These are phyloP conservation scores for Cupressus sempervirens DNA, from an alignment of 75 land plant genomes.

Conservation along the genomic window DNA sequence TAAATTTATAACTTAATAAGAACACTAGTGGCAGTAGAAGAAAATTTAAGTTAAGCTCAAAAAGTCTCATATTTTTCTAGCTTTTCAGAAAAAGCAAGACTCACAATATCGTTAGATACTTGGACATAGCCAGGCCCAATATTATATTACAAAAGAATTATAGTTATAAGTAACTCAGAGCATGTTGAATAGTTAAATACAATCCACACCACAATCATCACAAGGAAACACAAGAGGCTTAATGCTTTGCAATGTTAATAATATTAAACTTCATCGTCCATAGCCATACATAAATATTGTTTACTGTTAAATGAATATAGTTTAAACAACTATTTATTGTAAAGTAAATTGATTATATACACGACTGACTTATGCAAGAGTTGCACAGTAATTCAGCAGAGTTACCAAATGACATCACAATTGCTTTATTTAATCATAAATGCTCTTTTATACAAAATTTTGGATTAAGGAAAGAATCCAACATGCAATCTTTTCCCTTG, in stretches of 20 bases:
- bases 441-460: no score
- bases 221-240: neutral
- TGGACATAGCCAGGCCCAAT: neutral
- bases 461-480: no score
- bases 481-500: no score
- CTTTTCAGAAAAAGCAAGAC: neutral
- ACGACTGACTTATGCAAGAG: no score
- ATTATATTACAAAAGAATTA: neutral
- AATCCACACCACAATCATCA: neutral
- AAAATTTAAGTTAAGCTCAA: slow-evolving; percentile 1
- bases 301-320: no score
- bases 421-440: no score
- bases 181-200: neutral
- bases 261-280: neutral
- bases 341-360: no score
- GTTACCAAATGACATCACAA: no score
- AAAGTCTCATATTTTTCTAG: neutral
- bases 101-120: neutral
- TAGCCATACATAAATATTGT: neutral
- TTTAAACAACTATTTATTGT: no score
- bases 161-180: neutral
- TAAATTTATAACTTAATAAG: neutral
- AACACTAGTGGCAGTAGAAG: neutral
- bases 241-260: neutral
- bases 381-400: no score